Conservation (phyloP, 805 yeast species). For the Ogataea henricii region DNA sequence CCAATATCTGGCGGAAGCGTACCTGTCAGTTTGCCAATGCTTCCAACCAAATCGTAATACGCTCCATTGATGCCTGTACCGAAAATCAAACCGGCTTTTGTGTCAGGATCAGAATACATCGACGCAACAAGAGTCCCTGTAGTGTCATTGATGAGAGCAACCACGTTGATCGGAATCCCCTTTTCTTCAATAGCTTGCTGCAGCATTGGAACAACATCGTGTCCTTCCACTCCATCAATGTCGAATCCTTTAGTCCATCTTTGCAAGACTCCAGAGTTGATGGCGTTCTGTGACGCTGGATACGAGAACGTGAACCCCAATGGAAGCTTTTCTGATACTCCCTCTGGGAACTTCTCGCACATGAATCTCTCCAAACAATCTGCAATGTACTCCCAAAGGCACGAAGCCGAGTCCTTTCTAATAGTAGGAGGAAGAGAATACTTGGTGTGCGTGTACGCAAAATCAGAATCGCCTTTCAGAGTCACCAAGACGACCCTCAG, state of each 20-base stretch:
- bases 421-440: slow-evolving; percentile 74
- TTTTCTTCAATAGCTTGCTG: slow-evolving; percentile 68
- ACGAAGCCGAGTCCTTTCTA: slow-evolving; percentile 78
- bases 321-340: slow-evolving; percentile 62
- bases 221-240: slow-evolving; percentile 89
- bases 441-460: slow-evolving; percentile 85
- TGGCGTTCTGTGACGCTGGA: slow-evolving; percentile 82
- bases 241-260: slow-evolving; percentile 99
- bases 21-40: slow-evolving; percentile 82
- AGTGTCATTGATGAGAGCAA: slow-evolving; percentile 94
- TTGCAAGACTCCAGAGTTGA: slow-evolving; percentile 85
- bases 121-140: slow-evolving; percentile 97
- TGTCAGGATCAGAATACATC: slow-evolving; percentile 82
- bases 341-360: slow-evolving; percentile 59
- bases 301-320: slow-evolving; percentile 95
- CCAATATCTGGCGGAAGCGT: slow-evolving; percentile 60
- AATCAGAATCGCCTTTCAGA: slow-evolving; percentile 79
- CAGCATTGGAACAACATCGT: slow-evolving; percentile 90
- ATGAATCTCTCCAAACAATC: slow-evolving; percentile 73
- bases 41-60: slow-evolving; percentile 73
- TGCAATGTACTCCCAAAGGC: slow-evolving; percentile 86
- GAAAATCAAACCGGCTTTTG: slow-evolving; percentile 93
- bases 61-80: slow-evolving; percentile 99
- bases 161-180: slow-evolving; percentile 78
- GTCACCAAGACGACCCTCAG: slow-evolving; percentile 88